These are phyloP conservation scores for Dimargaris cristalligena DNA, from an alignment of 192 early-diverging fungal genomes.

Conservation along the genomic window DNA sequence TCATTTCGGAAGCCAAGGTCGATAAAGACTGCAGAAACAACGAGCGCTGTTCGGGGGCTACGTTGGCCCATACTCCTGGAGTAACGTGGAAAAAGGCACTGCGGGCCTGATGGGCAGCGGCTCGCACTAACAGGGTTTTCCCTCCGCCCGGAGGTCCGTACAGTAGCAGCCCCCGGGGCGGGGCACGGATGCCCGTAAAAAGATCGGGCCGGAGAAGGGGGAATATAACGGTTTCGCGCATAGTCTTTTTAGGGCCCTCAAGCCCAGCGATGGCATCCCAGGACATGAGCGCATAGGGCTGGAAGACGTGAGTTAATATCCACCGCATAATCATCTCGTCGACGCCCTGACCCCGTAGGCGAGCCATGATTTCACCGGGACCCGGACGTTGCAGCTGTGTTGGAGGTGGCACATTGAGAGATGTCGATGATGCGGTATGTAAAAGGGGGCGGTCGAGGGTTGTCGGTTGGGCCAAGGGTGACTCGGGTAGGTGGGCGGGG, in stretches of 20 bases:
- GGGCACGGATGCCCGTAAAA: slow-evolving; percentile 3
- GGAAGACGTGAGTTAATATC: neutral
- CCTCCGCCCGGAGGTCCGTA: neutral
- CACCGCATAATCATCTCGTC: neutral
- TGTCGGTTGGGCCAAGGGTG: no score
- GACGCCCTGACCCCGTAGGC: neutral
- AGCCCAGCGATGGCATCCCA: neutral
- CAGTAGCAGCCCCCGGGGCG: neutral
- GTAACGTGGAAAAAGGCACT: neutral
- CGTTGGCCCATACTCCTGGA: neutral
- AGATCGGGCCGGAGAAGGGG: slow-evolving; percentile 3
- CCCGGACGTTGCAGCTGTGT: no score
- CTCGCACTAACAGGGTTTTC: neutral
- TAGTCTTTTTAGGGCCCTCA: neutral
- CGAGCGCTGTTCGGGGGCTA: neutral
- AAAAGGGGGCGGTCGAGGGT: no score
- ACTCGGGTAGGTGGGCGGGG: no score
- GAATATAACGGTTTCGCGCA: neutral
- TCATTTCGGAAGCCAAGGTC: neutral
- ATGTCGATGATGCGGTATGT: no score
- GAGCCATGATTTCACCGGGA: neutral
- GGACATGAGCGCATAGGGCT: neutral
- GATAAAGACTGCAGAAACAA: neutral
- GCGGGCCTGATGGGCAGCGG: neutral
- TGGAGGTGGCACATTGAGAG: no score